Conservation (phyloP, 2,329 filamentous ascomycete genomes). For the Thielaviopsis musarum region DNA sequence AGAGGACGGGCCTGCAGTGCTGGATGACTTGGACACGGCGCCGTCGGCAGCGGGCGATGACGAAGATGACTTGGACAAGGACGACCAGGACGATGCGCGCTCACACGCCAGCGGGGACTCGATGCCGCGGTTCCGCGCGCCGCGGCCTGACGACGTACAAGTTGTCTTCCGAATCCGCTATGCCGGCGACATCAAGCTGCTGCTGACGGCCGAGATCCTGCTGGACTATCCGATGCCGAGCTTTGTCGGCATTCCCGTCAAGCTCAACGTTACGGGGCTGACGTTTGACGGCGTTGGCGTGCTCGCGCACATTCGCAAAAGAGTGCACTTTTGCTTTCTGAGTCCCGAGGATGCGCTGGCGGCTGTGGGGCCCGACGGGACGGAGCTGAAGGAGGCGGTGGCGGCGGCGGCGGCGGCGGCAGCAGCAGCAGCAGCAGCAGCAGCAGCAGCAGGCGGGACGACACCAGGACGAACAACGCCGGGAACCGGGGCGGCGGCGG, state of each 20-base stretch:
- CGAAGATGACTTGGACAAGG: slow-evolving; percentile 5
- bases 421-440: not conserved
- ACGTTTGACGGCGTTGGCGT: slow-evolving; percentile 93
- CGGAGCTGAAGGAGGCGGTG: slow-evolving; percentile 16
- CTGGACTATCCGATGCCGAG: slow-evolving; percentile 97
- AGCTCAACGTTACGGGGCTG: slow-evolving; percentile 85
- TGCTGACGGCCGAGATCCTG: slow-evolving; percentile 84
- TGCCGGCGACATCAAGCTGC: slow-evolving; percentile 69
- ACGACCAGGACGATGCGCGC: slow-evolving; percentile 14
- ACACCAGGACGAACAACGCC: slow-evolving; percentile 14
- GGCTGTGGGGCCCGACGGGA: slow-evolving; percentile 37
- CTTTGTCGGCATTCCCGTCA: slow-evolving; percentile 89
- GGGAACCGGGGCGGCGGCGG: slow-evolving; percentile 3
- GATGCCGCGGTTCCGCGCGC: slow-evolving; percentile 45
- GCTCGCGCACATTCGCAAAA: slow-evolving; percentile 73
- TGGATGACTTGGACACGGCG: slow-evolving; percentile 20
- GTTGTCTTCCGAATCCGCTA: slow-evolving; percentile 85
- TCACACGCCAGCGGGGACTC: slow-evolving; percentile 18
- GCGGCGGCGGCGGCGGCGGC: slow-evolving; percentile 12
- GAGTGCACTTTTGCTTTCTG: slow-evolving; percentile 86
- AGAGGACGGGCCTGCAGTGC: slow-evolving; percentile 22
- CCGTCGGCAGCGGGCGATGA: slow-evolving; percentile 11
- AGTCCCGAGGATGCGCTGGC: slow-evolving; percentile 79
- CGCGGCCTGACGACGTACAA: slow-evolving; percentile 72
- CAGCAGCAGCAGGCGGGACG: not conserved